These are phyloP conservation scores for Miscanthus lutarioriparius DNA, from an alignment of 176 grass and related monocot genomes.

Conservation along the genomic window DNA sequence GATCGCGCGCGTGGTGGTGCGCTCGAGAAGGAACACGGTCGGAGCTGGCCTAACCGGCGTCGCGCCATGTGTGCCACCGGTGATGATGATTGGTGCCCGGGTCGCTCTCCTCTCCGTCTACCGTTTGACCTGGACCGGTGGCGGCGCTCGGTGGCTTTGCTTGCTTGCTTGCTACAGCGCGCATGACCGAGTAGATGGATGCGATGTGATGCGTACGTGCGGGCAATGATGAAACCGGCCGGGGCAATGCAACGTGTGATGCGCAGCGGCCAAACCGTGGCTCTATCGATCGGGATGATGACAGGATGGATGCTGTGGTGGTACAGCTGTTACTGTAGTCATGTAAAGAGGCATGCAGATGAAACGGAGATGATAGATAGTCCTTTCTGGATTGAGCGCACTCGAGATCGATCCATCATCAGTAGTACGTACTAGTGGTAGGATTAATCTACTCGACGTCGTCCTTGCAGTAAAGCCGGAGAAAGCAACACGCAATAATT, in stretches of 20 bases:
- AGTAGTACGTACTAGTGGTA: no score
- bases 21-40: background rate
- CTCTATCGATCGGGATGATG: background rate
- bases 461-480: background rate
- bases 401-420: no score
- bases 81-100: background rate
- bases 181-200: background rate
- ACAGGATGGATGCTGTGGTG: no score
- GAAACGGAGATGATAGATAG: no score
- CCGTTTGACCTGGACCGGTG: slow-evolving; percentile 7
- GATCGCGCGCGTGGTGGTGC: background rate
- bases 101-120: background rate
- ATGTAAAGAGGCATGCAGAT: no score
- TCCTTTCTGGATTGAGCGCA: background rate
- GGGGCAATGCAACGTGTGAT: background rate
- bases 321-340: no score
- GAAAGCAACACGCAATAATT: slow-evolving; percentile 8
- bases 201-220: background rate
- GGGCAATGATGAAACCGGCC: background rate
- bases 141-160: background rate
- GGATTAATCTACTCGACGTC: no score
- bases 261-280: background rate
- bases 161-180: background rate
- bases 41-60: background rate
- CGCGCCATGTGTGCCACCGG: background rate